Evolutionary conservation across 2,329 filamentous ascomycete species (phyloP), one percentile per base, ranked within the genome.

Genomic region (Ascochyta fabae): DNA sequence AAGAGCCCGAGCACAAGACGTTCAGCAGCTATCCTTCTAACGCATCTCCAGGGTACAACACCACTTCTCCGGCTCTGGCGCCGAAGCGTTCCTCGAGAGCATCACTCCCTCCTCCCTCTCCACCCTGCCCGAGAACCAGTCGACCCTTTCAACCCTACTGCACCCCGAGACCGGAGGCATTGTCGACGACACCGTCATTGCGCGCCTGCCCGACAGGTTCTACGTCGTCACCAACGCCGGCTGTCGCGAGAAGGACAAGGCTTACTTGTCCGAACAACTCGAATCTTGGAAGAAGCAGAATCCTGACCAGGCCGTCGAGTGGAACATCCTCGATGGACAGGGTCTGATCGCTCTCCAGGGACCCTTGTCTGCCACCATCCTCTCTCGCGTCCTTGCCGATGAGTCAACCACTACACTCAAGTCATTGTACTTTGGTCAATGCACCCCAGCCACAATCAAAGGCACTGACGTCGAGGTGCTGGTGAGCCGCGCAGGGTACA

Each of bases 181-280:
- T 65, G 88, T 96, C 44, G 95, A 99, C 73, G 95, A 99, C 78
- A 92, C 90, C 4, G 88, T 99, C 67, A 88, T 99, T 69, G 96
- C 93, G 6, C 85, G 89, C 58, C 82, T 96, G 12, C 53, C 70
- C 2, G 68, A 67, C 33, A 70, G 84, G 49, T 98, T 93, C 81
- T 96, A 97, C 77, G 87, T 98, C 54, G 95, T 99, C 58, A 96
- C 93, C 61, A 99, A 99, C 75, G 95, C 94, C 24, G 95, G 87
- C 34, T 96, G 93, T 77, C 84, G 92, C 49, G 88, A 92, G 42
- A 97, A 97, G 79, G 94, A 98, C 77, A 81, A 90, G 58, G 84
- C 82, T 47, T 98, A 93, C 76, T 78, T 99, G 19, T 81, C 81
- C 40, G 80, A 85, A 56, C 86, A 96, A 75, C 83, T 97, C 47